Evolutionary conservation across 352 stramenopile genomes (phyloP), one percentile per base, ranked within the genome.

Genomic region (Thraustochytrium striatum): DNA sequence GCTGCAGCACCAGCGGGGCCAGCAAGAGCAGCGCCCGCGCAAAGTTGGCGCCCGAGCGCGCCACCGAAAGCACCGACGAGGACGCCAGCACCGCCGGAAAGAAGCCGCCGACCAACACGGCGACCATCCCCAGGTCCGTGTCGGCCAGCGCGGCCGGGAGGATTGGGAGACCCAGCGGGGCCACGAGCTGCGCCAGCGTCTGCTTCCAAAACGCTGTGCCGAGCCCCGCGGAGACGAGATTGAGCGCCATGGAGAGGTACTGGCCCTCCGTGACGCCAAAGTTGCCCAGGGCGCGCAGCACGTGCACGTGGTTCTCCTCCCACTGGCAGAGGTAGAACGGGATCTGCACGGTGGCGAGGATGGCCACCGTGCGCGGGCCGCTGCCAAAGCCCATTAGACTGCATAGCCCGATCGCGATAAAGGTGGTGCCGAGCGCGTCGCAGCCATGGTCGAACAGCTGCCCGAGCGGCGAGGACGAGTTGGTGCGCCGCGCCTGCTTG

Each of bases 371-470:
- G 55, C 25, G 35, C 11, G 72, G 0, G 5, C 16, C 7, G n/a
- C 35, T 21, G 35, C 69, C 69, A 35, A 44, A 79, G 69, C 69
- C 69, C 69, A 79, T 79, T 21, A 79, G 57, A 28, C 69, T 79
- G 69, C 69, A 79, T 3, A 79, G 69, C 11, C 69, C 50, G 7
- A 79, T 69, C 16, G 35, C 69, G 3, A 79, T 79, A 5, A 79
- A 79, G 69, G 57, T 79, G 3, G 69, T 79, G 5, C 69, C 69
- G 36, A 79, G 69, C 50, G 69, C 57, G 69, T 79, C 69, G 69
- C 69, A 79, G 13, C 92, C 96, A 87, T 99, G 97, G 86, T 99
- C 97, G 83, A 99, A 99, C 47, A 99, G 86, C 83, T 99, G 90
- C 1, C 97, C 97, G 33, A 99, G 85, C 7, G 97, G 94, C 50